Percentiles rank a stretch among this genome's conserved stretches.
Evolutionary conservation across 78 protist species (phyloP).

Genomic region (Dictyostelium intermedium): DNA sequence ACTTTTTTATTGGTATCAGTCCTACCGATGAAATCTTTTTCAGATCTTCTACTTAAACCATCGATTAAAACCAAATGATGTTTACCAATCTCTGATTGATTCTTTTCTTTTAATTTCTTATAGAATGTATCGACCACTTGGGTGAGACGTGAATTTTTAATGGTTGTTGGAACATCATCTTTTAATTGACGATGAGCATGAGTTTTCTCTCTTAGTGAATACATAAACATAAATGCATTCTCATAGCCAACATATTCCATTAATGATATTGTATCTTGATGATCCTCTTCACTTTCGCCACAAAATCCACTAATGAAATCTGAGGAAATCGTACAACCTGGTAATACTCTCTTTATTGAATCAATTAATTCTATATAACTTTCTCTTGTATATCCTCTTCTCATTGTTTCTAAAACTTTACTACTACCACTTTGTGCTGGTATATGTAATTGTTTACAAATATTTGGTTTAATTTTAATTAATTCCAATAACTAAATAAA

Average conservation of each 20-base stretch:
- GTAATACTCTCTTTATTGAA: conserved; percentile 28
- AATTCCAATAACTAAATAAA: conserved; percentile 40
- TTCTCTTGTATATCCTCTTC: conserved; percentile 92
- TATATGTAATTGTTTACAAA: conserved; percentile 88
- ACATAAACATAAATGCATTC: conserved; percentile 84
- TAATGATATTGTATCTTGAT: conserved; percentile 78
- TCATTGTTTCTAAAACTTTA: conserved; percentile 88
- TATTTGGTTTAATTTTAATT: conserved; percentile 78
- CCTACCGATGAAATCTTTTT: conserved; percentile 69
- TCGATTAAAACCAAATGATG: conserved; percentile 74
- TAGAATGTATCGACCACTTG: conserved; percentile 69
- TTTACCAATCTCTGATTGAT: conserved; percentile 58
- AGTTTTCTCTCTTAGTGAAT: conserved; percentile 80
- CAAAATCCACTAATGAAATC: conserved; percentile 96
- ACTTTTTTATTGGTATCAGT: conserved; percentile 82
- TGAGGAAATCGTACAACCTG: conserved; percentile 52
- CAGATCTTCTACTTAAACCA: conserved; percentile 40
- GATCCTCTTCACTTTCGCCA: conserved; percentile 95
- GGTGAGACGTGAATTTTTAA: conserved; percentile 17
- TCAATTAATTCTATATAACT: conserved; percentile 85
- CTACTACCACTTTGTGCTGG: conserved; percentile 92
- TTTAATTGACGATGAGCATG: conserved; percentile 71
- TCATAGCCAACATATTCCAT: conserved; percentile 83
- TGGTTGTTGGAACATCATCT: conserved; percentile 56
- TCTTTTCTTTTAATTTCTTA: conserved; percentile 18